These are phyloP conservation scores for Homolaphlyctis polyrhiza DNA, from an alignment of 371 early-diverging fungal species.

Conservation along the genomic window DNA sequence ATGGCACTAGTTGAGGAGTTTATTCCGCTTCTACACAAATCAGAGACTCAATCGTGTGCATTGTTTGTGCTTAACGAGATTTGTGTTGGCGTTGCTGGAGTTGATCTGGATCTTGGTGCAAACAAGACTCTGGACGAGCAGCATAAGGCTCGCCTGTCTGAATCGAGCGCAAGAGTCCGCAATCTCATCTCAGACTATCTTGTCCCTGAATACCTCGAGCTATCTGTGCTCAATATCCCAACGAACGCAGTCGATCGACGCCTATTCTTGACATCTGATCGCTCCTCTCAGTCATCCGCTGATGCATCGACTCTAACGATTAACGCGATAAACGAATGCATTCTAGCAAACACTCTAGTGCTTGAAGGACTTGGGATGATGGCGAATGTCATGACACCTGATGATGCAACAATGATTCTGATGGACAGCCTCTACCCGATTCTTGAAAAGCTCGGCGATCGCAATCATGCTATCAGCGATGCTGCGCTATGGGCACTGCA, in stretches of 20 bases:
- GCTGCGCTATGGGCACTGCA: constrained; percentile 17
- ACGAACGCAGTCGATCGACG: constrained; percentile 4
- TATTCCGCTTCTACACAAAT: neutral
- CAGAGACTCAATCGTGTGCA: constrained; percentile 36
- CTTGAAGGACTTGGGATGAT: constrained; percentile 29
- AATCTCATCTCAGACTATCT: too few relatives aligned
- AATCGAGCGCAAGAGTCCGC: too few relatives aligned
- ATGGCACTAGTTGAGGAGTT: constrained; percentile 41
- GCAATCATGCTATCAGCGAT: constrained; percentile 17
- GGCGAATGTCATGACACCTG: constrained; percentile 17
- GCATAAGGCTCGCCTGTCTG: neutral
- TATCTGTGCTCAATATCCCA: constrained; percentile 6
- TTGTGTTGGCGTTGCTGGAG: constrained; percentile 34
- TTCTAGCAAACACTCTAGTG: constrained; percentile 21
- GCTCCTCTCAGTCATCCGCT: neutral
- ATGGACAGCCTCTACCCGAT: constrained; percentile 55
- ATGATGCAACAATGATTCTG: constrained; percentile 29
- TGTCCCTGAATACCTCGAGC: constrained; percentile 9
- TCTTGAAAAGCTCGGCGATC: constrained; percentile 45
- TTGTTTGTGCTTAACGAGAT: constrained; percentile 43
- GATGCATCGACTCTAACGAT: neutral
- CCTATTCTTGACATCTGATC: constrained; percentile 5
- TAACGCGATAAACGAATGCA: constrained; percentile 18
- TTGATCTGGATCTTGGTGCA: constrained; percentile 2
- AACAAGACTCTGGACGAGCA: too few relatives aligned